Base-by-base conservation (phyloP, 352 stramenopile species). In the Globisporangium megalacanthum region DNA sequence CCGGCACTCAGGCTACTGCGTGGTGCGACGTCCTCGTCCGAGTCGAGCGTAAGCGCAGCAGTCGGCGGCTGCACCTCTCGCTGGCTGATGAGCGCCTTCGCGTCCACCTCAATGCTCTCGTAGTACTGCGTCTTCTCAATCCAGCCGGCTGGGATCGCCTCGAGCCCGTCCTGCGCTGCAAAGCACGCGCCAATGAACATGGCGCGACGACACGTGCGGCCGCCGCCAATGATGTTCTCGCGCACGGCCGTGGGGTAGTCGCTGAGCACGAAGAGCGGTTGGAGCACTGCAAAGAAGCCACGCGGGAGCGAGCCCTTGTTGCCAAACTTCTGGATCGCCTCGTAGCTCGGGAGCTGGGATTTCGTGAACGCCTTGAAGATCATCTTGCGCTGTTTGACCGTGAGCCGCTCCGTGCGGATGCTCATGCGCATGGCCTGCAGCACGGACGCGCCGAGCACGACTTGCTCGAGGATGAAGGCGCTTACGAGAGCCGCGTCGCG, bases 301-400 rank as follows among this genome's bases (percentile, higher is more conserved):
- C 69, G 72, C n/a, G 82, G 77, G 4, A 89, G 62, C 22, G 77
- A 75, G 1, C 82, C 82, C 10, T 83, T 81, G 66, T 92, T 92
- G 56, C 82, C 82, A 49, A 89, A 92, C 58, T 89, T 88, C 62
- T 92, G 82, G 54, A 92, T 89, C 22, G 79, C 82, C 39, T 92
- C 75, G 64, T 92, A 89, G 55, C 77, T 89, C 8, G 81, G 77
- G 20, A 89, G 66, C 57, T 91, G 78, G 15, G 79, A 89, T 66
- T 92, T 89, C 52, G 82, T 92, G 58, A 92, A 92, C 29, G 82
- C 79, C 60, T 92, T 92, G 56, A 89, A 92, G 58, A 92, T 89
- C 19, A 88, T 79, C 58, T 89, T 92, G 49, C 82, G 79, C 61
- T 92, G 82, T 70, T 88, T 88, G 51, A 89, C 77, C 31, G 75